Conservation (phyloP, 192 early-diverging fungal species). For the Gorgonomyces haynaldii region DNA sequence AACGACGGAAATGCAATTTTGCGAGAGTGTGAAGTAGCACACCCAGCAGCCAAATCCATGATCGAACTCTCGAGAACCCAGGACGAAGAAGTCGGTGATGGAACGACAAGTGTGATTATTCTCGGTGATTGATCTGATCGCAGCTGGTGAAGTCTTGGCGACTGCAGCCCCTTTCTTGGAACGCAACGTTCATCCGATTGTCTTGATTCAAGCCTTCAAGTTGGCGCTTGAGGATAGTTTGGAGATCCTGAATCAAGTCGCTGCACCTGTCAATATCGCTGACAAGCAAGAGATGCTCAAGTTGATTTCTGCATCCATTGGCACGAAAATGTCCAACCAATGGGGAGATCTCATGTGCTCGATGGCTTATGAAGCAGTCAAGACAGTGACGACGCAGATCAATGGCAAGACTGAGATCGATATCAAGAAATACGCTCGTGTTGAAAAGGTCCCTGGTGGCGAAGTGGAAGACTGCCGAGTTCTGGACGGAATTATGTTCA, state of each 20-base stretch:
- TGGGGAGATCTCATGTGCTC: slow-evolving; percentile 98
- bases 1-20: slow-evolving; percentile 99
- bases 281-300: slow-evolving; percentile 81
- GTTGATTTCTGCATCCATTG: slow-evolving; percentile 68
- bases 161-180: slow-evolving; percentile 85
- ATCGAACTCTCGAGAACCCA: slow-evolving; percentile 98
- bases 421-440: slow-evolving; percentile 93
- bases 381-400: slow-evolving; percentile 58
- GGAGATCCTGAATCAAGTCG: slow-evolving; percentile 70
- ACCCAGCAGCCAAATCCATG: slow-evolving; percentile 99
- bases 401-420: slow-evolving; percentile 84
- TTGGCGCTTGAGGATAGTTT: slow-evolving; percentile 73
- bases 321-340: slow-evolving; percentile 90
- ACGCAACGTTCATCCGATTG: slow-evolving; percentile 96
- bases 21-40: slow-evolving; percentile 97
- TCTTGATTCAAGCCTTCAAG: slow-evolving; percentile 89
- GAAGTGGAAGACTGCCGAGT: slow-evolving; percentile 93
- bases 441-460: slow-evolving; percentile 98
- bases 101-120: slow-evolving; percentile 97
- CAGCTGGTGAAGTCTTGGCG: slow-evolving; percentile 92
- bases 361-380: slow-evolving; percentile 92
- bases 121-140: slow-evolving; percentile 48
- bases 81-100: slow-evolving; percentile 99
- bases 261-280: slow-evolving; percentile 70
- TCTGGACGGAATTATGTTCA: slow-evolving; percentile 94